Evolutionary conservation across 2,329 filamentous ascomycete genomes (phyloP), one percentile per base, ranked within the genome.

Genomic region (Talaromyces sp.): DNA sequence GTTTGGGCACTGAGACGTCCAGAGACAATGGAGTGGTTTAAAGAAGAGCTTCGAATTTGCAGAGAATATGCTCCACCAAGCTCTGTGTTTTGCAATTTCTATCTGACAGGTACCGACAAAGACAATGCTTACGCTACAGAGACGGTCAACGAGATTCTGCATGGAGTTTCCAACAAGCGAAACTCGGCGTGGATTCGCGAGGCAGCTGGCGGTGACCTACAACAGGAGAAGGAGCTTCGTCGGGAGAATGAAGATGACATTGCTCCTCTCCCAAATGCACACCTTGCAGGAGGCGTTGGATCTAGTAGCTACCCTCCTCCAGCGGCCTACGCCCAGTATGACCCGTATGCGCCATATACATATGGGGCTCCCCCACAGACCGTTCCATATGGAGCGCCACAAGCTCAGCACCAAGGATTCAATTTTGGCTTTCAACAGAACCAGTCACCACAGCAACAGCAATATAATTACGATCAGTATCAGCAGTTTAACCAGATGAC

Each of bases 1-100:
- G 87, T 98, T n/a, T 98, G 94, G 94, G 89, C 93, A 5, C 82
- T 97, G 69, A 96, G 95, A 78, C 87, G 91, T 64, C 88, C 95
- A 14, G 94, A 97, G 76, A 92, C 92, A 0, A 92, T 98, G 88
- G 92, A 97, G 75, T 98, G 94, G 94, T 98, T 97, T 83, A 91
- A 92, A 69, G 93, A 97, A 78, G 94, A 97, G 76, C 83, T 97
- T 66, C 87, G 93, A 57, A 96, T 97, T 72, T 97, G 94, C 79
- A 87, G 92, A 71, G 92, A 97, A 77, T 90, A 88, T 59, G 93
- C 94, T 10, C 94, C 94, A 1, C 90, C 91, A 0, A 92, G 95
- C 73, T 90, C 91, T 35, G 91, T 97, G 9, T 91, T 91, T 27
- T 97, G 93, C 81, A 93, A 96, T 75, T 97, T 97, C 82, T 97